Evolutionary conservation across 179 eudicot species (phyloP).

Genomic region (Amaranthus tricolor): DNA sequence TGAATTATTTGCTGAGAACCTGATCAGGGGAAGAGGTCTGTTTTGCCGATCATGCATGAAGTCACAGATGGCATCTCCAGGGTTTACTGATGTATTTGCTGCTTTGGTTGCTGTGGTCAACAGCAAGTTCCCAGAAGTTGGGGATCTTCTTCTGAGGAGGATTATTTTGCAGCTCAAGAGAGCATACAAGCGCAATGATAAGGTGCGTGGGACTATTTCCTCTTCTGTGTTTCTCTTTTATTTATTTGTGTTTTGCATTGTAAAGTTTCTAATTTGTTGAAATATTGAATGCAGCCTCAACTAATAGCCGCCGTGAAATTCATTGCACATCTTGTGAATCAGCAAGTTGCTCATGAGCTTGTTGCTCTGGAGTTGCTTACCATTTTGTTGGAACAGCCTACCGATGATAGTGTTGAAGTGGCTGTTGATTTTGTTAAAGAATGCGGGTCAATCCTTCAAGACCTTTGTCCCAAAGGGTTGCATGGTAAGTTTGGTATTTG

Average conservation of each 20-base stretch:
- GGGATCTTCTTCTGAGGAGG: constrained; percentile 72
- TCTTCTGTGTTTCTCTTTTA: background rate
- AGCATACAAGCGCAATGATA: constrained; percentile 83
- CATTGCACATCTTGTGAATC: constrained; percentile 89
- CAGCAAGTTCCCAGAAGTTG: constrained; percentile 80
- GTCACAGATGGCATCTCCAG: constrained; percentile 90
- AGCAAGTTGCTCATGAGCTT: constrained; percentile 84
- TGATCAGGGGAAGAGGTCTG: constrained; percentile 77
- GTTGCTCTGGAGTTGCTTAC: constrained; percentile 79
- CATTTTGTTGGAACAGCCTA: constrained; percentile 66
- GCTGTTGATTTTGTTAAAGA: constrained; percentile 90
- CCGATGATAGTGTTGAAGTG: constrained; percentile 95
- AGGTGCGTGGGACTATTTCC: constrained; percentile 38
- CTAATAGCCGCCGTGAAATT: constrained; percentile 83
- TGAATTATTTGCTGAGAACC: constrained; percentile 68
- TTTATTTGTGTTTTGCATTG: background rate
- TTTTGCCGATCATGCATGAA: constrained; percentile 86
- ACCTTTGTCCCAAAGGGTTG: constrained; percentile 67
- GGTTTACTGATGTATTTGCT: constrained; percentile 81
- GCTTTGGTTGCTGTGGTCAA: constrained; percentile 85
- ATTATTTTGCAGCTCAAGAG: constrained; percentile 74
- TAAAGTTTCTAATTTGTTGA: constrained; percentile 5
- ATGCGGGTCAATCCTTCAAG: constrained; percentile 83
- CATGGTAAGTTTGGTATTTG: constrained; percentile 78
- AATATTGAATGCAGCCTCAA: constrained; percentile 54